phyloP scores from a whole-genome alignment of 371 early-diverging fungal genomes.

The Coemansia sp. region DNA sequence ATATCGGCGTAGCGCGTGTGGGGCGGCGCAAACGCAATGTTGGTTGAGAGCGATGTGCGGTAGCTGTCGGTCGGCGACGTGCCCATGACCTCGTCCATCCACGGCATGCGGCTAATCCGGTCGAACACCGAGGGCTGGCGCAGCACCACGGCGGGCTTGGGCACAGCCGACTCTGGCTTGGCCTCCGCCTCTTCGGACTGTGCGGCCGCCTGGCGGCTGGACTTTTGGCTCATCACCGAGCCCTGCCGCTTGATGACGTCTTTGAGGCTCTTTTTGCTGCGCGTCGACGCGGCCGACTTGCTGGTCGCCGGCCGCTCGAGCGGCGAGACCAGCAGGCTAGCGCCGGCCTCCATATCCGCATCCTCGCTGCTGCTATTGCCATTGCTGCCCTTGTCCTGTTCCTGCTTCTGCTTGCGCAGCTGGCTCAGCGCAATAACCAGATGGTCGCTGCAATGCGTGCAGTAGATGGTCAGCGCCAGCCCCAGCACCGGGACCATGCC shows the following conservation, averaged over 20 bases:
- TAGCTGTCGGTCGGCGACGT: slow-evolving; percentile 31
- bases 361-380: not conserved
- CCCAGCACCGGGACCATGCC: slow-evolving; percentile 43
- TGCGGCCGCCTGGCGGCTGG: not conserved
- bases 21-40: not conserved
- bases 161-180: slow-evolving; percentile 2
- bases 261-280: slow-evolving; percentile 1
- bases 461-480: slow-evolving; percentile 21
- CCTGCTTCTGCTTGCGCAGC: not conserved
- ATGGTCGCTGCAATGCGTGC: slow-evolving; percentile 35
- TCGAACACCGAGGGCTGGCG: slow-evolving; percentile 21
- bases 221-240: slow-evolving; percentile 3
- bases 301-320: slow-evolving; percentile 6
- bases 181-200: not conserved
- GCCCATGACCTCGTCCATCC: slow-evolving; percentile 48
- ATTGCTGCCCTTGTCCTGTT: not conserved
- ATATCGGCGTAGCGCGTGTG: slow-evolving; percentile 17
- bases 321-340: slow-evolving; percentile 7
- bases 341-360: not conserved
- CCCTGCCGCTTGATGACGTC: slow-evolving; percentile 14
- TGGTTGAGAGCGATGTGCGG: slow-evolving; percentile 28
- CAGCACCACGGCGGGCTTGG: not conserved
- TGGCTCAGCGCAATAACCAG: slow-evolving; percentile 13
- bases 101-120: slow-evolving; percentile 30
- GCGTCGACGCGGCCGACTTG: not conserved